These are phyloP conservation scores for Leccinum broughii DNA, from an alignment of 768 basidiomycete genomes.

Conservation along the genomic window DNA sequence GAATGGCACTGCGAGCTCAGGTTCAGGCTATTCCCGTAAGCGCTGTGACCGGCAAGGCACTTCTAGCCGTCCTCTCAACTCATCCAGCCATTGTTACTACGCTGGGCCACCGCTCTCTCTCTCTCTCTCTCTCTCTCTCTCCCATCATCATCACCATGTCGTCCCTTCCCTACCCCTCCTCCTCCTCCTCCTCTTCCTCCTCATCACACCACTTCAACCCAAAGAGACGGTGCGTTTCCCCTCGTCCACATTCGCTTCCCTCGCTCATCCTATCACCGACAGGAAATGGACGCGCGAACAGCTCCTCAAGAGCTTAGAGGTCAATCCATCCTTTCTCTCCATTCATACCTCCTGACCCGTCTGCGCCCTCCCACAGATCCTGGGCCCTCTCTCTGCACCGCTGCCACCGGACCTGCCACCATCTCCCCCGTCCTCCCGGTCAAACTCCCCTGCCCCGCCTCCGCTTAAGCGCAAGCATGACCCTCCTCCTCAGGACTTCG, in stretches of 20 bases:
- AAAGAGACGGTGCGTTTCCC: constrained; percentile 36
- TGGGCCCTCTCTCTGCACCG: constrained; percentile 39
- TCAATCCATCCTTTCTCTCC: constrained; percentile 17
- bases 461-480: constrained; percentile 42
- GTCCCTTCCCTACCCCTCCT: constrained; percentile 29
- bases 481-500: constrained; percentile 23
- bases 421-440: constrained; percentile 46
- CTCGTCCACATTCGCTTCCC: constrained; percentile 10
- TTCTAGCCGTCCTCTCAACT: constrained; percentile 35
- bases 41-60: constrained; percentile 40
- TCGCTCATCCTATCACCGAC: constrained; percentile 27
- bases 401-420: constrained; percentile 47
- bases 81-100: constrained; percentile 44
- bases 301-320: constrained; percentile 43
- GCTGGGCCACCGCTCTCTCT: constrained; percentile 38
- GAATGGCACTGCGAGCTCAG: not conserved
- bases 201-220: constrained; percentile 17
- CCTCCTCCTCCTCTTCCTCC: constrained; percentile 18
- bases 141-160: constrained; percentile 41
- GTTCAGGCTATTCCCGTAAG: constrained; percentile 27
- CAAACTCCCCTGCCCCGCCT: constrained; percentile 39
- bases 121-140: constrained; percentile 21
- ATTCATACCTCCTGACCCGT: constrained; percentile 20
- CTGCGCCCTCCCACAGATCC: constrained; percentile 33
- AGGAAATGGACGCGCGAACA: constrained; percentile 38